Evolutionary conservation across 1,284 basidiomycete genomes (phyloP).

Genomic region (Tilletia horrida): DNA sequence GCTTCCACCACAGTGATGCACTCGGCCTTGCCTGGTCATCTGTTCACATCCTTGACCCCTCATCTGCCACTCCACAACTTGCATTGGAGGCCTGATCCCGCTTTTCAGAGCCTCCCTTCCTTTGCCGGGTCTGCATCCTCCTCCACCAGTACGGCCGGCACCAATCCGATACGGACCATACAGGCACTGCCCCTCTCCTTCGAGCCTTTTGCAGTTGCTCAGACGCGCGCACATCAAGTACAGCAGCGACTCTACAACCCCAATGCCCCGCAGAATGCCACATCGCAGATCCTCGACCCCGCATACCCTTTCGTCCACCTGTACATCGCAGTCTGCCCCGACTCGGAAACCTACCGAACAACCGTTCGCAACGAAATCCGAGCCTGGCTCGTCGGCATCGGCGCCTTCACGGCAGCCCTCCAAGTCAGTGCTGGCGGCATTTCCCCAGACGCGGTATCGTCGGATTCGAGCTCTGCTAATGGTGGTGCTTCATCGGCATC

Average conservation of each 20-base stretch:
- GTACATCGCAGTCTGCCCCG: conserved; percentile 49
- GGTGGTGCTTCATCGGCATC: neutral
- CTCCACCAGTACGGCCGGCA: neutral
- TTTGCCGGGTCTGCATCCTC: neutral
- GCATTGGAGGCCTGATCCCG: conserved; percentile 43
- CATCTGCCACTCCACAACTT: conserved; percentile 52
- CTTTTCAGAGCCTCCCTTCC: neutral
- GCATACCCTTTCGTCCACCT: conserved; percentile 44
- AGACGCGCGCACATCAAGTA: conserved; percentile 8
- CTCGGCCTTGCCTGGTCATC: conserved; percentile 35
- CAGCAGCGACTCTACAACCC: conserved; percentile 13
- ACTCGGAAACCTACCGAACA: conserved; percentile 51
- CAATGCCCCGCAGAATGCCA: conserved; percentile 5
- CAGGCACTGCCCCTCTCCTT: conserved; percentile 38
- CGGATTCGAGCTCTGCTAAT: too few species aligned
- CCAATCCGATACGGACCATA: conserved; percentile 35
- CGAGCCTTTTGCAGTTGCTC: conserved; percentile 33
- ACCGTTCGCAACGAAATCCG: conserved; percentile 49
- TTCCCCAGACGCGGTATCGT: conserved; percentile 21
- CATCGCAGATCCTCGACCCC: conserved; percentile 13
- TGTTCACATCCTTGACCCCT: conserved; percentile 34
- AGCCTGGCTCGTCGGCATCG: conserved; percentile 38
- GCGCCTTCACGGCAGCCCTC: conserved; percentile 32
- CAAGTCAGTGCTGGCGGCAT: conserved; percentile 18
- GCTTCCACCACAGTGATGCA: conserved; percentile 39